Evolutionary conservation across 306 rosid genomes (phyloP).

Genomic region (Quercus suber): DNA sequence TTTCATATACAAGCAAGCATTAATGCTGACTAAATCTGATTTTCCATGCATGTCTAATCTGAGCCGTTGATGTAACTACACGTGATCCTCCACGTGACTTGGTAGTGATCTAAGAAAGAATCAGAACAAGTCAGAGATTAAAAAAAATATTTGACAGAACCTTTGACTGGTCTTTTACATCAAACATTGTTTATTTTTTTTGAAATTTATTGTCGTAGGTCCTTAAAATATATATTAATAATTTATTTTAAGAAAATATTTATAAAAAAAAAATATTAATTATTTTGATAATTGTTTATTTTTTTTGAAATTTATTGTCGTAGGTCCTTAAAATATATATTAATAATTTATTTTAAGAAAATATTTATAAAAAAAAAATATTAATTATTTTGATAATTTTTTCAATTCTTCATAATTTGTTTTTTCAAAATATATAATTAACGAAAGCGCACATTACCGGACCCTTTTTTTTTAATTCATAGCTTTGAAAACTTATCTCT

Average conservation of each 20-base stretch:
- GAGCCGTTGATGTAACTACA: slow-evolving; percentile 27
- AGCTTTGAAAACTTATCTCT: no score
- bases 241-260: rapidly evolving
- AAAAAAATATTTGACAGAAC: not conserved
- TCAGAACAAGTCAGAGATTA: slow-evolving; percentile 13
- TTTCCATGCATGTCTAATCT: slow-evolving; percentile 28
- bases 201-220: no score
- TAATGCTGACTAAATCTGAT: slow-evolving; percentile 14
- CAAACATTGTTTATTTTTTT: no score
- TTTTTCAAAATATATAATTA: no score
- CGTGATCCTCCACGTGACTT: slow-evolving; percentile 25
- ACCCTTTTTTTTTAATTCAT: no score
- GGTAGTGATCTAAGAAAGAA: slow-evolving; percentile 8
- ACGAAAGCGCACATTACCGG: no score
- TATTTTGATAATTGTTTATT: no score
- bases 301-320: no score
- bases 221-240: no score
- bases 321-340: no score
- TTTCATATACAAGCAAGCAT: not conserved
- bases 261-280: rapidly evolving
- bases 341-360: rapidly evolving
- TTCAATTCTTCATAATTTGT: no score
- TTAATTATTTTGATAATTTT: no score
- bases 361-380: rapidly evolving
- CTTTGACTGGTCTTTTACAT: slow-evolving; percentile 14